These are phyloP conservation scores for Adansonia madagascariensis DNA, from an alignment of 441 rosid species.

Conservation along the genomic window DNA sequence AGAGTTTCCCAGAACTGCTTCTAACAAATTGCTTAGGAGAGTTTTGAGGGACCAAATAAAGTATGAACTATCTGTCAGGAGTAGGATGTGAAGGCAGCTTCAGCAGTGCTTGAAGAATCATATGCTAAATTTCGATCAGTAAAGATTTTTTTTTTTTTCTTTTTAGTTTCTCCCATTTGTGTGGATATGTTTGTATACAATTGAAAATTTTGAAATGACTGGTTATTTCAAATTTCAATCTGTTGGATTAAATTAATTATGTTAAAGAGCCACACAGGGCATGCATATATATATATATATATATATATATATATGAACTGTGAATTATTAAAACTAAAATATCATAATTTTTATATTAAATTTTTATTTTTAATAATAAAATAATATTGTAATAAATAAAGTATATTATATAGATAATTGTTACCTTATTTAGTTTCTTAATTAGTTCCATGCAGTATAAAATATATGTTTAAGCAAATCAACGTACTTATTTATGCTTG, in stretches of 20 bases:
- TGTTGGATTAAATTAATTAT: not conserved
- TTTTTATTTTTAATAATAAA: no score
- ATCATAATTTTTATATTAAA: no score
- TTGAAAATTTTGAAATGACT: not conserved
- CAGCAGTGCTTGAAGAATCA: not conserved
- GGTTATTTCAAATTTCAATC: not conserved
- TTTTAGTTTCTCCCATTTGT: not conserved
- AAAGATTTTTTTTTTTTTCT: not conserved
- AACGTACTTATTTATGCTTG: no score
- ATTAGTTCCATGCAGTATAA: no score
- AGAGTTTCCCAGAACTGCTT: constrained; percentile 85
- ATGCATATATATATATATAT: no score
- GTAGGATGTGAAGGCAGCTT: constrained; percentile 52
- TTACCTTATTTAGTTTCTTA: no score
- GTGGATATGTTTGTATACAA: not conserved
- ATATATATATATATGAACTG: no score
- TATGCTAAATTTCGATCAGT: not conserved
- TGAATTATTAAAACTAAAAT: no score
- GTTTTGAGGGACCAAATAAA: constrained; percentile 67
- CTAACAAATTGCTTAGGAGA: constrained; percentile 85
- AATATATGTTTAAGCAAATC: no score
- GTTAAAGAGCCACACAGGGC: no score
- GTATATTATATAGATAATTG: no score
- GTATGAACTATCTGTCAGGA: constrained; percentile 48
- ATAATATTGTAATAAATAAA: no score